phyloP scores from a whole-genome alignment of 768 basidiomycete species.

The Termitomyces sp. region DNA sequence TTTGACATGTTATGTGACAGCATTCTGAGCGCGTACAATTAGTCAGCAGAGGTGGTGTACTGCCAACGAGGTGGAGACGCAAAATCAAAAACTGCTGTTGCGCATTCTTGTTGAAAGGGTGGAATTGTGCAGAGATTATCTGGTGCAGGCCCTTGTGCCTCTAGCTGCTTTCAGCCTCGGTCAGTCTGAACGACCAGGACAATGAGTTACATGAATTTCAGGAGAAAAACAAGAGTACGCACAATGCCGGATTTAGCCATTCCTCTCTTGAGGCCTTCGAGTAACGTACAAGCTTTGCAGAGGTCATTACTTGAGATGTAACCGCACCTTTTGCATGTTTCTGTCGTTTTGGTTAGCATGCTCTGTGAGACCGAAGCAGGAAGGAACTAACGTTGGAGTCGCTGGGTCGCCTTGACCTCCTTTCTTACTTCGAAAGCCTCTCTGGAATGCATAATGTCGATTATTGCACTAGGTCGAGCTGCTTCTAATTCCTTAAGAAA shows the following conservation, averaged over 20 bases:
- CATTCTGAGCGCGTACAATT: too few species aligned
- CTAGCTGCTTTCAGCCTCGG: slow-evolving; percentile 57
- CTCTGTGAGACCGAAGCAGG: background rate
- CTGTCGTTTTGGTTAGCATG: slow-evolving; percentile 33
- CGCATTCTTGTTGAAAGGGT: slow-evolving; percentile 38
- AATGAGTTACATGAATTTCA: background rate
- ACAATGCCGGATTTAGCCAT: slow-evolving; percentile 62
- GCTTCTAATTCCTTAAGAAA: slow-evolving; percentile 96
- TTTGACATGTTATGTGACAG: too few species aligned
- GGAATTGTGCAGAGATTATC: slow-evolving; percentile 77
- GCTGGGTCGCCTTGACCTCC: slow-evolving; percentile 80
- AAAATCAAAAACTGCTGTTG: too few species aligned
- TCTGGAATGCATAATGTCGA: slow-evolving; percentile 96
- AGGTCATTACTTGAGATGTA: slow-evolving; percentile 96
- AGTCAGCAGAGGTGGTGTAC: too few species aligned
- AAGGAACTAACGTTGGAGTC: slow-evolving; percentile 67
- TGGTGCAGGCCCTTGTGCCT: slow-evolving; percentile 52
- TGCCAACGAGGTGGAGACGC: too few species aligned
- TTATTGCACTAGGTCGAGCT: slow-evolving; percentile 89
- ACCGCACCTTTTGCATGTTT: slow-evolving; percentile 87
- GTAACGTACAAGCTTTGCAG: slow-evolving; percentile 89
- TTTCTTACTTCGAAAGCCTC: slow-evolving; percentile 87
- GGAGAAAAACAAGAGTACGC: slow-evolving; percentile 22
- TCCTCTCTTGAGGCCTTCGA: slow-evolving; percentile 88
- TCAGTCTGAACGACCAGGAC: slow-evolving; percentile 46